These are phyloP conservation scores for Triangularia verruculosa DNA, from an alignment of 2,329 filamentous ascomycete genomes.

Conservation along the genomic window DNA sequence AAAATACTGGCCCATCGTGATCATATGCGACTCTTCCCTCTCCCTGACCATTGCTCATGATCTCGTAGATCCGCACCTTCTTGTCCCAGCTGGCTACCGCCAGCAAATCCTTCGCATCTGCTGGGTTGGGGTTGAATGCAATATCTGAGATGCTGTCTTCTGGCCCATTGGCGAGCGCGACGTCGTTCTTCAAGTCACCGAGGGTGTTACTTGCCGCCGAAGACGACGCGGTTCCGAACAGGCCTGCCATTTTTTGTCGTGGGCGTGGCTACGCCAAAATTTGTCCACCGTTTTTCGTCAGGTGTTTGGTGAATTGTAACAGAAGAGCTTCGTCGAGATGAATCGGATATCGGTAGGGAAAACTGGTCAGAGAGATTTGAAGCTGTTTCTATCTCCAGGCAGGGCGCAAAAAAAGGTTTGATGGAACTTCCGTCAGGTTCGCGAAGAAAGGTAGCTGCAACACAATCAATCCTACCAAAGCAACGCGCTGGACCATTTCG, in stretches of 20 bases:
- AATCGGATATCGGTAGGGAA: neutral
- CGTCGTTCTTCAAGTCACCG: conserved; percentile 87
- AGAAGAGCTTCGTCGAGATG: neutral
- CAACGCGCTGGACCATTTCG: neutral
- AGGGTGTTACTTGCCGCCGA: conserved; percentile 67
- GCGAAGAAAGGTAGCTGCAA: neutral
- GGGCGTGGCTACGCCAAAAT: neutral
- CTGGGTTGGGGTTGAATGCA: conserved; percentile 57
- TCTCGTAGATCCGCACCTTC: conserved; percentile 95
- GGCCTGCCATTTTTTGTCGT: conserved; percentile 54
- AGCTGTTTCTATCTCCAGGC: neutral
- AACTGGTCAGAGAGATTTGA: neutral
- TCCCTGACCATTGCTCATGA: conserved; percentile 72
- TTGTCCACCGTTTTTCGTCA: neutral
- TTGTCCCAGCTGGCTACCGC: conserved; percentile 96
- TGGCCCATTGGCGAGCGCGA: conserved; percentile 73
- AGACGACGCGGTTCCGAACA: conserved; percentile 41
- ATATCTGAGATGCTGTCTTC: conserved; percentile 89
- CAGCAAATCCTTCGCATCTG: conserved; percentile 67
- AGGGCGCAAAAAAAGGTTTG: neutral
- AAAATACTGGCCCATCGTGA: conserved; percentile 80
- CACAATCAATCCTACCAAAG: neutral
- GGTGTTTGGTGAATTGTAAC: neutral
- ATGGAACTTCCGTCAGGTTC: neutral
- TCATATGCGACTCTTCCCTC: conserved; percentile 84